These are phyloP conservation scores for Alternaria rosae DNA, from an alignment of 2,329 filamentous ascomycete species.

Conservation along the genomic window DNA sequence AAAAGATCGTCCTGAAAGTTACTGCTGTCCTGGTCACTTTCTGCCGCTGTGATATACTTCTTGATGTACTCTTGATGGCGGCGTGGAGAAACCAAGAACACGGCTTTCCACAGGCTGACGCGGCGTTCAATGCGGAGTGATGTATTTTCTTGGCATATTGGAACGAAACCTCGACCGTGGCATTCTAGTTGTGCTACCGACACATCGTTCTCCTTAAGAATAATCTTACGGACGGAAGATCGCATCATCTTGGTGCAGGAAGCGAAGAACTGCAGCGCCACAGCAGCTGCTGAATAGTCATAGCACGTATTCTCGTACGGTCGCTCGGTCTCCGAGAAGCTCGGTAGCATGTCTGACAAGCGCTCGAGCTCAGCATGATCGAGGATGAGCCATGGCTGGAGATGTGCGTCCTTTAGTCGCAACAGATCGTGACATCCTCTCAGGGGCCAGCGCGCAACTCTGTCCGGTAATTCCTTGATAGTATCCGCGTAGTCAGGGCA, in stretches of 20 bases:
- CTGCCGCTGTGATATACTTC: no score
- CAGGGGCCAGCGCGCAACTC: not conserved
- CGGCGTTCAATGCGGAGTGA: not conserved
- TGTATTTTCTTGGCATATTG: not conserved
- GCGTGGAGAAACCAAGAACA: not conserved
- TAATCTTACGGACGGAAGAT: not conserved
- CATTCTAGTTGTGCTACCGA: not conserved
- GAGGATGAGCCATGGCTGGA: not conserved
- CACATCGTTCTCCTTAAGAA: not conserved
- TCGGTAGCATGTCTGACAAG: not conserved
- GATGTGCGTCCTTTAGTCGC: not conserved
- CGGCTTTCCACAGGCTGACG: not conserved
- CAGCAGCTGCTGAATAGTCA: not conserved
- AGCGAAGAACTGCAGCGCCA: not conserved
- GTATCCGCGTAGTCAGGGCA: not conserved
- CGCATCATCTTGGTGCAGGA: not conserved
- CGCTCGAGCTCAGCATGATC: not conserved
- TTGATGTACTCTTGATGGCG: not conserved
- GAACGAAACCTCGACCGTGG: not conserved
- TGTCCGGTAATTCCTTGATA: not conserved
- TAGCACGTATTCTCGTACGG: not conserved
- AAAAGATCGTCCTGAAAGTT: not conserved
- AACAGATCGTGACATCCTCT: not conserved
- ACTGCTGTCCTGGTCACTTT: no score
- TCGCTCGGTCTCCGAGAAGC: not conserved